Base-by-base conservation (phyloP, 805 yeast genomes). In the Kluyveromyces nonfermentans region DNA sequence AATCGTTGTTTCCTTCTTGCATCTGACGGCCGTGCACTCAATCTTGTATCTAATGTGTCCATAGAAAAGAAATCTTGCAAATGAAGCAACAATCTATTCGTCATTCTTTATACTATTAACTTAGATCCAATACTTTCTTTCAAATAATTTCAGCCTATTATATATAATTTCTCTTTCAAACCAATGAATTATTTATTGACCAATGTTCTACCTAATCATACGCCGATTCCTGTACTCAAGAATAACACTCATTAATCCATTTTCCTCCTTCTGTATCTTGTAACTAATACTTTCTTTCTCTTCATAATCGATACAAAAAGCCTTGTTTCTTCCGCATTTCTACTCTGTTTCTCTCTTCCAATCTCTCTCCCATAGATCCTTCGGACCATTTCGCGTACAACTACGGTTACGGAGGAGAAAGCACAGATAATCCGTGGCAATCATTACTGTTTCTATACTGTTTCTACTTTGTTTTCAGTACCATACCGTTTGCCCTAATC, bases 41-140 rank as follows among this genome's bases (percentile, higher is more conserved):
- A 47, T 32, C 65, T 50, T 14, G 57, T 48, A 44, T 59, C 63
- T n/a, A 59, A 43, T 9, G 54, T 52, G 41, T 51, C 55, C 35
- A 56, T 51, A 8, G 60, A 54, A 38, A 57, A 52, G 43, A 53
- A 57, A 16, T 54, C 54, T 25, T 38, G 47, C 16, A 56, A 14
- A 25, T 6, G 12, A 25, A 14, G 4, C 14, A 25, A 6, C 30
- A 25, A 25, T 10, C 12, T 25, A 25, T 25, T 25, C 30, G 12
- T 14, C 30, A 25, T 25, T 14, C 12, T 25, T 4, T 10, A 2
- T 25, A 6, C 30, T 25, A 25, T 25, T 25, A 25, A 25, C 12
- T 4, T 25, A 10, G 12, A 25, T 25, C 7, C 4, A 25, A 14
- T 6, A 10, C 12, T 6, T 25, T 6, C 7, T 6, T 14, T 25